phyloP scores from a whole-genome alignment of 164 flowering plant genomes.

The Kalanchoe fedtschenkoi region DNA sequence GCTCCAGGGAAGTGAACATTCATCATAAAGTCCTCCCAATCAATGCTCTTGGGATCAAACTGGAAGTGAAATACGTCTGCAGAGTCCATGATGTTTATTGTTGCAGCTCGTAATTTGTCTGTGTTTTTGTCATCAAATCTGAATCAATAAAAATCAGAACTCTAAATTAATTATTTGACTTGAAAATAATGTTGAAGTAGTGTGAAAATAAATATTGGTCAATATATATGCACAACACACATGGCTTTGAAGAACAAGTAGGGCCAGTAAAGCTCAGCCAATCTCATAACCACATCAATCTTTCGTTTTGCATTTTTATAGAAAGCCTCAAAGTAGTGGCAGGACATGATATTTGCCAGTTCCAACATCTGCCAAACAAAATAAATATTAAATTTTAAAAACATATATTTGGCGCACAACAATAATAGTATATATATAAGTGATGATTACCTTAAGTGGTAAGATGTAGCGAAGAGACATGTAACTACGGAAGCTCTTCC shows the following conservation, averaged over 20 bases:
- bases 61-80: constrained; percentile 18
- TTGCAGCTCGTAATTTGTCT: constrained; percentile 24
- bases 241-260: constrained; percentile 44
- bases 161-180: neutral
- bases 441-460: constrained; percentile 38
- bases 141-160: neutral
- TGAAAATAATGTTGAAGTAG: too few relatives aligned
- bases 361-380: constrained; percentile 24
- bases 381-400: neutral
- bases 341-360: constrained; percentile 25
- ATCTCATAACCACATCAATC: constrained; percentile 26
- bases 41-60: constrained; percentile 19
- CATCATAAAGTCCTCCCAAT: constrained; percentile 25
- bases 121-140: constrained; percentile 59
- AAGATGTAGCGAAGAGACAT: constrained; percentile 37
- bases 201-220: too few relatives aligned
- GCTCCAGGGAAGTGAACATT: constrained; percentile 23
- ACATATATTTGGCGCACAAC: too few relatives aligned
- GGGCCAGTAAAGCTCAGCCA: constrained; percentile 45
- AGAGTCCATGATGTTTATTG: constrained; percentile 15
- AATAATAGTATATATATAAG: neutral
- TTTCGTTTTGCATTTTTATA: constrained; percentile 23
- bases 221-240: constrained; percentile 24
- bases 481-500: constrained; percentile 44
- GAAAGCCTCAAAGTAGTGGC: constrained; percentile 17